Percentiles rank a stretch among this genome's conserved stretches.
Evolutionary conservation across 2,329 filamentous ascomycete genomes (phyloP).

Genomic region (Penicillium sp.): DNA sequence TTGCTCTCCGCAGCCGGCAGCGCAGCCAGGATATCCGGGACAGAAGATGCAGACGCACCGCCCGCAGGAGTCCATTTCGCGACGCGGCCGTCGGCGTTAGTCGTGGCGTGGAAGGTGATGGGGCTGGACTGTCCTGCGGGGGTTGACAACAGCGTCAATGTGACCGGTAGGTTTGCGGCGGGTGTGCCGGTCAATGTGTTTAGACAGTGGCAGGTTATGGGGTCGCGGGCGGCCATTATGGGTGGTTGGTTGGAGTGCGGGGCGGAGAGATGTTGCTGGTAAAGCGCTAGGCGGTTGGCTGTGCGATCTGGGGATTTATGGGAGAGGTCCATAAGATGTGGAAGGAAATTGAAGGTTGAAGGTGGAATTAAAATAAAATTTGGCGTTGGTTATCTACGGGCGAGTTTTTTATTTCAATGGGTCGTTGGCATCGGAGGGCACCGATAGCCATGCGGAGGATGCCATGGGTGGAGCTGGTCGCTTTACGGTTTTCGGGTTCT

Average conservation of each 20-base stretch:
- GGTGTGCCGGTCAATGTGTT: constrained; percentile 50
- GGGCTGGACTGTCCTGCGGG: constrained; percentile 28
- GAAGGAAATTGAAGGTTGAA: neutral
- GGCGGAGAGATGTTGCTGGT: constrained; percentile 33
- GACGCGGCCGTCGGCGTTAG: constrained; percentile 49
- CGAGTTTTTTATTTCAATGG: constrained; percentile 16
- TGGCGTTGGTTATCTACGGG: neutral
- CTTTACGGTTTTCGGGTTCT: neutral
- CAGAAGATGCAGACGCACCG: constrained; percentile 20
- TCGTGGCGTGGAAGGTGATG: constrained; percentile 39
- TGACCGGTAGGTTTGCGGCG: constrained; percentile 49
- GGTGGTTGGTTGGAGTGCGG: constrained; percentile 12
- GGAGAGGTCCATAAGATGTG: constrained; percentile 12
- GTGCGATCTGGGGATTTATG: constrained; percentile 23
- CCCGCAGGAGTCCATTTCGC: constrained; percentile 40
- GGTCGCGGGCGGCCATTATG: constrained; percentile 41
- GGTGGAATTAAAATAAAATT: neutral
- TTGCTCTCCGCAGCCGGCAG: constrained; percentile 39
- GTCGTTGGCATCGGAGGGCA: constrained; percentile 35
- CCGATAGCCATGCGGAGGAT: constrained; percentile 31
- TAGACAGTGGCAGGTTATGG: constrained; percentile 53
- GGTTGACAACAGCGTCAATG: constrained; percentile 59
- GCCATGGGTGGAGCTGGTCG: constrained; percentile 14
- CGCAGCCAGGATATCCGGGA: constrained; percentile 31
- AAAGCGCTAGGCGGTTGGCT: constrained; percentile 34